These are phyloP conservation scores for Rubia yunnanensis DNA, from an alignment of 257 asterid species.

Conservation along the genomic window DNA sequence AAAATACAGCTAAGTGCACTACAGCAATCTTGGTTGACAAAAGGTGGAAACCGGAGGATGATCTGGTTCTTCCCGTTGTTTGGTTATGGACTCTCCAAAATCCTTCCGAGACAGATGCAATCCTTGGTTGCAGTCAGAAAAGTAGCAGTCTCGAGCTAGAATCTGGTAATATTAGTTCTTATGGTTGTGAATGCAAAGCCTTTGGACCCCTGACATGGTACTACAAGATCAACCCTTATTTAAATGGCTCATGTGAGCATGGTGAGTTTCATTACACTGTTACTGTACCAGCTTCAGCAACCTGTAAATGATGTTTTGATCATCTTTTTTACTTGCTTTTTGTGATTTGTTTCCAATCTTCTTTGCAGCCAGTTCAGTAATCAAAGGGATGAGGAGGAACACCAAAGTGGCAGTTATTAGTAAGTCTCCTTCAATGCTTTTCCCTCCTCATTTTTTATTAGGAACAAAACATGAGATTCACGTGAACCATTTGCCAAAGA, in stretches of 20 bases:
- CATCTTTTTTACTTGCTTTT: no score
- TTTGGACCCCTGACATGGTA: background rate
- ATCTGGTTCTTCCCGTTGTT: slow-evolving; percentile 1
- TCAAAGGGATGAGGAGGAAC: background rate
- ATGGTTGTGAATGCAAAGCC: background rate
- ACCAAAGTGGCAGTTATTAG: background rate
- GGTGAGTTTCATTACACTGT: background rate
- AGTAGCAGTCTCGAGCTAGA: background rate
- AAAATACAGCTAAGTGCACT: background rate
- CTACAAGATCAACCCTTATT: background rate
- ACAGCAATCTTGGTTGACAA: slow-evolving; percentile 16
- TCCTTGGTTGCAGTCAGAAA: background rate
- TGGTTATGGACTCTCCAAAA: slow-evolving; percentile 12
- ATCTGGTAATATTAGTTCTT: background rate
- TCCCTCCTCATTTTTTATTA: no score
- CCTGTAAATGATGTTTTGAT: no score
- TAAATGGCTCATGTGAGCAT: no score
- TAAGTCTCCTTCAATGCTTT: background rate
- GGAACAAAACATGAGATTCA: no score
- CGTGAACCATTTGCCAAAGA: no score
- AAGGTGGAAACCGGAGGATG: slow-evolving; percentile 11
- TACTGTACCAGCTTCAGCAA: no score
- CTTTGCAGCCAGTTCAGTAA: background rate
- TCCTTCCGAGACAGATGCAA: background rate
- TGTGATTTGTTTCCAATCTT: background rate